Conservation (phyloP, 352 stramenopile species). For the Phytopythium sindhum region DNA sequence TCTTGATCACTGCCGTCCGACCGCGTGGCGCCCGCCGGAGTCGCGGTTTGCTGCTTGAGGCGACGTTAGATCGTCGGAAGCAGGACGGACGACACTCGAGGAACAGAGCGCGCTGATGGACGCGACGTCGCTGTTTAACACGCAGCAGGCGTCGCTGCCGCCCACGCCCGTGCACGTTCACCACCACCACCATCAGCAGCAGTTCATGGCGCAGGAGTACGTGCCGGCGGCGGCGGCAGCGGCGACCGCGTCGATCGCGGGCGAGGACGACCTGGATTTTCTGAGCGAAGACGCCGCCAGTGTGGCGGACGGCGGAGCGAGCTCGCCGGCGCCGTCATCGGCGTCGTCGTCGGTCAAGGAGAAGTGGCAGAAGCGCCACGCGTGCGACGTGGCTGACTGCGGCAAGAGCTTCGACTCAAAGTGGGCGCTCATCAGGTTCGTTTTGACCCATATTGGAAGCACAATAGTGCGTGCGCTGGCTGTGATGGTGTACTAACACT, state of each 20-base stretch:
- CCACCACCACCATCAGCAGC: constrained; percentile 15
- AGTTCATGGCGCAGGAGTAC: constrained; percentile 4
- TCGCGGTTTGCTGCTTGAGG: neutral
- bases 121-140: constrained; percentile 8
- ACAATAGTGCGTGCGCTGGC: neutral
- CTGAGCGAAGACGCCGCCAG: constrained; percentile 7
- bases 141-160: constrained; percentile 9
- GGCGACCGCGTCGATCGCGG: constrained; percentile 5
- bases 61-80: neutral
- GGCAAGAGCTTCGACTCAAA: constrained; percentile 86
- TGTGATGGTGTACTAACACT: neutral
- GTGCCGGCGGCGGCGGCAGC: constrained; percentile 18
- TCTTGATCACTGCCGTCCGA: too few species aligned
- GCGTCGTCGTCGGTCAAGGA: constrained; percentile 41
- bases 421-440: constrained; percentile 75
- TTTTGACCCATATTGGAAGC: neutral
- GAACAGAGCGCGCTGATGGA: constrained; percentile 9
- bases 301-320: constrained; percentile 10
- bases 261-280: constrained; percentile 10
- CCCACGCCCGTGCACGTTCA: neutral
- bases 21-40: neutral
- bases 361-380: constrained; percentile 73
- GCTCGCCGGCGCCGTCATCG: constrained; percentile 32
- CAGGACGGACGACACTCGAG: neutral
- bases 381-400: constrained; percentile 62